Percentiles rank a stretch among this genome's conserved stretches.
phyloP scores from a whole-genome alignment of 441 rosid species.

The Monsonia emarginata region DNA sequence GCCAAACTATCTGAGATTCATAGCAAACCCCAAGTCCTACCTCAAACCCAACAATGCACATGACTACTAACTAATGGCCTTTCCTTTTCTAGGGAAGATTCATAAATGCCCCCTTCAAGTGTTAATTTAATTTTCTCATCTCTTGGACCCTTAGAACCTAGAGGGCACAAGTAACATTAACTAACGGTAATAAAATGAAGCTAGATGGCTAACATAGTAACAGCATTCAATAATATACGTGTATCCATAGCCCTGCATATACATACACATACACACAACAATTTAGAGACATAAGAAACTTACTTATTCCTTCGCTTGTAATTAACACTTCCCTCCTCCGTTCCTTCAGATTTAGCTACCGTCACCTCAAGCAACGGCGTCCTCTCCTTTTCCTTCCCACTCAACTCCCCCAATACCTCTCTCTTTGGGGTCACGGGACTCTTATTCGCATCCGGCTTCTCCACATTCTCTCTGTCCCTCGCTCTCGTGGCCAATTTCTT shows the following conservation, averaged over 20 bases:
- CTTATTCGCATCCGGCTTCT: slow-evolving; percentile 23
- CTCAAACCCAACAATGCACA: not conserved
- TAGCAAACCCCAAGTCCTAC: not conserved
- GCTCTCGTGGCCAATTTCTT: slow-evolving; percentile 64
- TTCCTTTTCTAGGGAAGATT: no score
- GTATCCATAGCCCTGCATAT: no score
- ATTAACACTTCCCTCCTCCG: slow-evolving; percentile 40
- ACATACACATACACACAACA: no score
- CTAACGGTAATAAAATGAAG: not conserved
- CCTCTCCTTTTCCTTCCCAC: slow-evolving; percentile 25
- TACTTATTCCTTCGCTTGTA: slow-evolving; percentile 50
- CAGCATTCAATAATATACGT: not conserved
- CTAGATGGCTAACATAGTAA: not conserved
- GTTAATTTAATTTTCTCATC: no score
- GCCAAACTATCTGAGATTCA: no score
- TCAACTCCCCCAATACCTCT: slow-evolving; percentile 7
- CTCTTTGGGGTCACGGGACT: slow-evolving; percentile 10
- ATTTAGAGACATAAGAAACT: not conserved
- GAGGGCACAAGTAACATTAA: no score
- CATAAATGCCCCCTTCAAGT: no score
- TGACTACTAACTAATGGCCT: not conserved
- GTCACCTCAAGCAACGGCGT: not conserved
- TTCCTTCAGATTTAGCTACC: slow-evolving; percentile 24
- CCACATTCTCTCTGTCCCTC: slow-evolving; percentile 44
- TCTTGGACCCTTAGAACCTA: no score